Percentiles rank a stretch among this genome's conserved stretches.
Conservation (phyloP, 805 yeast genomes). For the Candida glaebosa region DNA sequence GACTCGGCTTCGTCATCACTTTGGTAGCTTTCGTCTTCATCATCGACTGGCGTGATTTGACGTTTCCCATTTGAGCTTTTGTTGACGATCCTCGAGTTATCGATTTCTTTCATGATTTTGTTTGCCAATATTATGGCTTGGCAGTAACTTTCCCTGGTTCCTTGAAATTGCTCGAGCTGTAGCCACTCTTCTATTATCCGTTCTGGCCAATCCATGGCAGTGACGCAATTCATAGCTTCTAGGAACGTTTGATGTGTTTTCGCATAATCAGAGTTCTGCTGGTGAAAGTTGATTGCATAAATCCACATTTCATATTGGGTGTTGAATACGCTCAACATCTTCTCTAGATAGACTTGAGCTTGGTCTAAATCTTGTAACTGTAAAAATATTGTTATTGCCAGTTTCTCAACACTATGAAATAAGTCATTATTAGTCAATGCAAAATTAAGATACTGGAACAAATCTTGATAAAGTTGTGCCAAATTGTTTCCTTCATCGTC, state of each 20-base stretch:
- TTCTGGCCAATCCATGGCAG: slow-evolving; percentile 48
- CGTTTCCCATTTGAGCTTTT: slow-evolving; percentile 2
- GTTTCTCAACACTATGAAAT: slow-evolving; percentile 43
- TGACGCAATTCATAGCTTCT: slow-evolving; percentile 24
- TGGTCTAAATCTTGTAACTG: slow-evolving; percentile 21
- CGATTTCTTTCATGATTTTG: slow-evolving; percentile 12
- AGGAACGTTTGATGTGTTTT: slow-evolving; percentile 25
- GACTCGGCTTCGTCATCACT: background rate
- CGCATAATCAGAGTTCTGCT: slow-evolving; percentile 18
- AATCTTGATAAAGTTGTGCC: slow-evolving; percentile 16
- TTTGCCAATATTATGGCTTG: slow-evolving; percentile 21
- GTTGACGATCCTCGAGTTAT: slow-evolving; percentile 1
- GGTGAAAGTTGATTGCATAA: slow-evolving; percentile 38
- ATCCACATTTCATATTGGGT: slow-evolving; percentile 49
- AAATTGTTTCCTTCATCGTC: slow-evolving; percentile 7
- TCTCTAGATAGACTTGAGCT: slow-evolving; percentile 22
- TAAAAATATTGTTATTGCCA: slow-evolving; percentile 33
- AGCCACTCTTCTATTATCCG: slow-evolving; percentile 44
- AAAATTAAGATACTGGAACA: slow-evolving; percentile 16
- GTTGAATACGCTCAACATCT: slow-evolving; percentile 21
- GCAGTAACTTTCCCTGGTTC: slow-evolving; percentile 21
- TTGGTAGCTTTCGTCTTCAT: background rate
- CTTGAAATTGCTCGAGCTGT: slow-evolving; percentile 32
- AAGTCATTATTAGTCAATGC: slow-evolving; percentile 31
- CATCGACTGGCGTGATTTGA: slow-evolving; percentile 4